These are phyloP conservation scores for Curvularia eragrostidis DNA, from an alignment of 2,329 filamentous ascomycete species.

Conservation along the genomic window DNA sequence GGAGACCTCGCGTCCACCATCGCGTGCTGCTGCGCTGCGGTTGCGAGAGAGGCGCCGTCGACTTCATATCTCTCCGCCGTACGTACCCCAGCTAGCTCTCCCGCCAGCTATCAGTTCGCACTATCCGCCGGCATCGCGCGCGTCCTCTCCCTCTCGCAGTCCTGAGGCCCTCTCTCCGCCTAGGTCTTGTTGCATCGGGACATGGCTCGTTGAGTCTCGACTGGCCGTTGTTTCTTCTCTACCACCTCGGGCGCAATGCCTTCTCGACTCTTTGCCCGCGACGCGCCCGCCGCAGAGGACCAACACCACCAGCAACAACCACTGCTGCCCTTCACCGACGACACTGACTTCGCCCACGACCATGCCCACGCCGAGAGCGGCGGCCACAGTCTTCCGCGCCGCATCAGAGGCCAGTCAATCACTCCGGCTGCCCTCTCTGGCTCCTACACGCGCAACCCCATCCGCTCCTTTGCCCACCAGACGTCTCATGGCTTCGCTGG, in stretches of 20 bases:
- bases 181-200: constrained; percentile 2
- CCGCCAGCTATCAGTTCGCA: constrained; percentile 5
- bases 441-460: constrained; percentile 62
- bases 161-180: background rate
- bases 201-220: constrained; percentile 11
- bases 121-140: constrained; percentile 7
- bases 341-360: constrained; percentile 38
- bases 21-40: background rate
- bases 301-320: constrained; percentile 34
- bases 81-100: constrained; percentile 5
- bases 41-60: background rate
- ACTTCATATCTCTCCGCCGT: constrained; percentile 1
- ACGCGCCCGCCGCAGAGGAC: constrained; percentile 24
- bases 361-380: constrained; percentile 31
- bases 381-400: constrained; percentile 34
- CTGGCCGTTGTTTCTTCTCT: constrained; percentile 5
- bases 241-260: constrained; percentile 27
- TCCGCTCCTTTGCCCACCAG: constrained; percentile 74
- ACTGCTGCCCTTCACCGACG: constrained; percentile 43
- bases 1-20: constrained; percentile 6
- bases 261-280: constrained; percentile 29
- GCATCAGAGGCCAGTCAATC: constrained; percentile 37
- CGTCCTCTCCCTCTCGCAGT: background rate
- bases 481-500: constrained; percentile 66
- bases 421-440: constrained; percentile 33